Evolutionary conservation across 2,329 filamentous ascomycete species (phyloP), one percentile per base, ranked within the genome.

Genomic region (Ophiostoma sp.): DNA sequence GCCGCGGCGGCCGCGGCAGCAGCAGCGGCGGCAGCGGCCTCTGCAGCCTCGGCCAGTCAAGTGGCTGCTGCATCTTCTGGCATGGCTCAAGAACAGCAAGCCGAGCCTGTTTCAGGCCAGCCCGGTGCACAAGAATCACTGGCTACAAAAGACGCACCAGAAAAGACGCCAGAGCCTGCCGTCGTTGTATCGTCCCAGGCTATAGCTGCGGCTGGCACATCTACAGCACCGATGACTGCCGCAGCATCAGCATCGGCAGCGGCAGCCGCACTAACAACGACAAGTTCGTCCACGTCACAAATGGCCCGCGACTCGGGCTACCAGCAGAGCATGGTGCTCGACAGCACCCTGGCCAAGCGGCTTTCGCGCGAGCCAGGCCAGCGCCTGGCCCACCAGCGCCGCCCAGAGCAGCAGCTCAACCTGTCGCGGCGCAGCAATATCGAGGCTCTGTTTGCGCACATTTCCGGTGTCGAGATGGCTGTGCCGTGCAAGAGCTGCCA

Each of bases 401-500:
- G 84, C 20, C 80, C 81, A 8, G 84, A 86, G 57, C 84, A 87
- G 75, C 77, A 76, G 62, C 81, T 88, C 27, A 87, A 88, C 76
- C 79, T 87, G 11, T 79, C 79, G n/a, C 81, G 86, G 4, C 82
- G 85, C 0, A 87, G 86, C 77, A 88, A 88, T 71, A 85, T 87
- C 64, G 86, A 88, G 76, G 85, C 86, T 0, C 75, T 87, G 54
- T 83, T 88, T 69, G 84, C 84, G 27, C 85, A 87, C 73, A 83
- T 87, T 67, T 83, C 85, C 1, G 86, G 86, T 48, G 79, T 81
- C 36, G 77, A 80, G 41, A 81, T 83, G 0, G 74, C 79, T 0
- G 79, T 80, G n/a, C 79, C 84, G 0, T 88, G 86, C 77, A 86
- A 86, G 77, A 87, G 86, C 76, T 88, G 86, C 76, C 81, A 83